Conservation (phyloP, 148 eudicot genomes). For the Vaccinium darrowii region DNA sequence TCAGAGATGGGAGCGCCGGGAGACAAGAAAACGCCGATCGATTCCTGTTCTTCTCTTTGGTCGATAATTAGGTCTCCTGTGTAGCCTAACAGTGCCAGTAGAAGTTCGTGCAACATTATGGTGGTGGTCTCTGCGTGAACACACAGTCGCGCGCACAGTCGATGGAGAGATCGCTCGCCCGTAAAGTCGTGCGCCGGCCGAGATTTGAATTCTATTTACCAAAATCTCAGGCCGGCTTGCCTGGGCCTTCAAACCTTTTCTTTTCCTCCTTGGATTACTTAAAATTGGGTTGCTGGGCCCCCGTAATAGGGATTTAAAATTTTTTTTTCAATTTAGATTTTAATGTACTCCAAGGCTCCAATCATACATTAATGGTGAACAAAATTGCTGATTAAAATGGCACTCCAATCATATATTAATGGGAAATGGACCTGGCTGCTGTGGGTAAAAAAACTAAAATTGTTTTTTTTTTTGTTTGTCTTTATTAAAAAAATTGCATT, state of each 20-base stretch:
- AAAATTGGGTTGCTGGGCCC: no score
- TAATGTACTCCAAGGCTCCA: no score
- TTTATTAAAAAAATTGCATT: no score
- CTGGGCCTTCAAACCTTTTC: neutral
- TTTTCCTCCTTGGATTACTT: no score
- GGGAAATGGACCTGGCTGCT: no score
- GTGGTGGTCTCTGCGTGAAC: neutral
- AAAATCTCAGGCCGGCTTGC: neutral
- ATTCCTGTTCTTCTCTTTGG: constrained; percentile 48
- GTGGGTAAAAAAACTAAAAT: no score
- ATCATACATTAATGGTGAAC: no score
- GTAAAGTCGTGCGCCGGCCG: neutral
- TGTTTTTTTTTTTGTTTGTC: no score
- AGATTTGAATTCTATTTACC: neutral
- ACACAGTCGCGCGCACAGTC: neutral
- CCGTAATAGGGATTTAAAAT: no score
- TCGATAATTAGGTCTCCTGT: constrained; percentile 97
- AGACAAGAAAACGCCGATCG: constrained; percentile 42
- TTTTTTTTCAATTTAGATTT: no score
- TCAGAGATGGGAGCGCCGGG: constrained; percentile 53
- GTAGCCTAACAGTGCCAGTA: constrained; percentile 82
- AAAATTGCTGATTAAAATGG: no score
- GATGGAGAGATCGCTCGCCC: neutral
- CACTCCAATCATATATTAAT: no score
- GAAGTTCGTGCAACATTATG: constrained; percentile 80